Conservation (phyloP, 2,329 filamentous ascomycete species). For the Colletotrichum truncatum region DNA sequence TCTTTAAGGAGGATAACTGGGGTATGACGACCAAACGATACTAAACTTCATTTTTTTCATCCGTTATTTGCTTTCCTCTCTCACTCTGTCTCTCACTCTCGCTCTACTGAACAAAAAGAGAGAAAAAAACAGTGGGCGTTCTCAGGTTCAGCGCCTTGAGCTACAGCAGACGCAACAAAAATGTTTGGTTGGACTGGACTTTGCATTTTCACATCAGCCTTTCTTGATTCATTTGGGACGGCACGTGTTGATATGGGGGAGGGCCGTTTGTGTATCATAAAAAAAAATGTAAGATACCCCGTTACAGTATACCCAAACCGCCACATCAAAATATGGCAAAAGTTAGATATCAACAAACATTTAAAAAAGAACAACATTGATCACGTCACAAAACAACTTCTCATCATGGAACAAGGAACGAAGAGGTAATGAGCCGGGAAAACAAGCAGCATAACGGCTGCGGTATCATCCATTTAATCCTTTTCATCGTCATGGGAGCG, state of each 20-base stretch:
- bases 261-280: constrained; percentile 18
- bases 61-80: too few relatives aligned
- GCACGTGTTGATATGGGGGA: background rate
- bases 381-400: background rate
- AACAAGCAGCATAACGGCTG: constrained; percentile 14
- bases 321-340: background rate
- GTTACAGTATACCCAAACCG: constrained; percentile 1
- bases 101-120: too few relatives aligned
- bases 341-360: too few relatives aligned
- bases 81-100: too few relatives aligned
- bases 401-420: background rate
- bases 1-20: constrained; percentile 92
- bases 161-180: background rate
- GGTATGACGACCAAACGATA: constrained; percentile 38
- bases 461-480: constrained; percentile 21
- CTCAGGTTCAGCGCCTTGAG: background rate
- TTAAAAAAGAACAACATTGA: too few relatives aligned
- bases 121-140: too few relatives aligned
- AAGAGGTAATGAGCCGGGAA: background rate
- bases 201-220: background rate
- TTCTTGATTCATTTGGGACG: background rate
- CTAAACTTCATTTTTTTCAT: constrained; percentile 2
- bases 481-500: constrained; percentile 20
- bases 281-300: constrained; percentile 22
- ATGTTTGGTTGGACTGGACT: background rate